Conservation (phyloP, 768 basidiomycete genomes). For the Tricholoma hemisulphureum region DNA sequence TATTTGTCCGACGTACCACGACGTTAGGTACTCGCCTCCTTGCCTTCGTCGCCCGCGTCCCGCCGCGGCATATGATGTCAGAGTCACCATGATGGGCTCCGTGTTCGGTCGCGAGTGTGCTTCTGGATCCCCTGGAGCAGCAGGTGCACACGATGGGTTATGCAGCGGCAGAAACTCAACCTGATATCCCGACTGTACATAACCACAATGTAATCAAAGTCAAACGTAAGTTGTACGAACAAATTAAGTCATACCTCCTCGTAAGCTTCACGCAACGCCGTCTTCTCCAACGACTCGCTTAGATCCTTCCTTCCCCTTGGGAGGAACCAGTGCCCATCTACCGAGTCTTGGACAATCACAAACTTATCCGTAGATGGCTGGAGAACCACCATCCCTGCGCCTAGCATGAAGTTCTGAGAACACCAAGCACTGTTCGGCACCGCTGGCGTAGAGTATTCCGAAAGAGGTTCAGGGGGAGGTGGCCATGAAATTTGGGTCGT, state of each 20-base stretch:
- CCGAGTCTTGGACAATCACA: constrained; percentile 47
- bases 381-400: constrained; percentile 62
- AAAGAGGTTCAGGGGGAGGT: constrained; percentile 21
- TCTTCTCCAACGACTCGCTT: constrained; percentile 57
- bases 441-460: constrained; percentile 38
- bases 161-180: constrained; percentile 16
- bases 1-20: constrained; percentile 22
- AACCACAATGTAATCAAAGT: background rate
- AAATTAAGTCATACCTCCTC: constrained; percentile 51
- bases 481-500: background rate
- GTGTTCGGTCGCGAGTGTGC: constrained; percentile 6
- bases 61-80: constrained; percentile 9
- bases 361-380: constrained; percentile 56
- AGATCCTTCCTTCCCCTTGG: constrained; percentile 67
- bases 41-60: constrained; percentile 4
- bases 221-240: background rate
- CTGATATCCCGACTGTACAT: constrained; percentile 16
- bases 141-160: constrained; percentile 12
- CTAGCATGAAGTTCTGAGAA: constrained; percentile 52
- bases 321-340: constrained; percentile 49
- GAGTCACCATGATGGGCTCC: constrained; percentile 15
- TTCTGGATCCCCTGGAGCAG: constrained; percentile 9
- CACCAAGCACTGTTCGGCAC: constrained; percentile 48
- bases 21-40: constrained; percentile 19
- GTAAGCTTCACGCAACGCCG: constrained; percentile 63